Evolutionary conservation across 768 basidiomycete species (phyloP), one percentile per base, ranked within the genome.

Genomic region (Mycena alexandri): DNA sequence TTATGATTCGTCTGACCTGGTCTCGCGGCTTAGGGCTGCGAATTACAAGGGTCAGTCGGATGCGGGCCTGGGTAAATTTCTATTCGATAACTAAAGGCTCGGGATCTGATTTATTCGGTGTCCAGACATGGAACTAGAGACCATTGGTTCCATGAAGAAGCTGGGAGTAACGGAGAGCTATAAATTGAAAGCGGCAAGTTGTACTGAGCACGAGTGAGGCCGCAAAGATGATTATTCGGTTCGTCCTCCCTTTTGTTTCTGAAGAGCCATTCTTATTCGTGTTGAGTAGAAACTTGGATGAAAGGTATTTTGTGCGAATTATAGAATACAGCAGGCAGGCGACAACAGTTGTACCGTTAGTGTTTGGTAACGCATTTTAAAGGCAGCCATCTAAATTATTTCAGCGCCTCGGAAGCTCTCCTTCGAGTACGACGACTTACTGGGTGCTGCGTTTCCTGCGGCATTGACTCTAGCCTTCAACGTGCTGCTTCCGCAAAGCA

Each of bases 201-300:
- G 92, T 99, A 5, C 80, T 93, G 52, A 97, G 95, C 75, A 96
- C 98, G 1, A 94, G 90, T 63, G 98, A 99, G 77, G 98, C 96
- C 19, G 93, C 95, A 2, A 98, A 99, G 84, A 99, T 99, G 97
- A 98, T 99, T 72, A 87, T 99, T 70, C 88, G 97, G 92, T 93
- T 80, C 29, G 88, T 38, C 9, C 11, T n/a, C 14, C 78, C 19
- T 55, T 21, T 54, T 43, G 21, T 46, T 62, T 48, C 11, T 55
- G 57, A 8, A 2, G 12, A 16, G 55, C 46, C 29, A 51, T 61
- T 43, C 69, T 56, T 68, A 53, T 70, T n/a, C n/a, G 63, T 43
- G 38, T 65, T 92, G 58, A 84, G 77, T 29, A 29, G 29, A 29
- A 29, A 29, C 3, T 29, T 29, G 6, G 6, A 29, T 29, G 38